Evolutionary conservation across 768 basidiomycete species (phyloP), one percentile per base, ranked within the genome.

Genomic region (Albatrellus ellisii): DNA sequence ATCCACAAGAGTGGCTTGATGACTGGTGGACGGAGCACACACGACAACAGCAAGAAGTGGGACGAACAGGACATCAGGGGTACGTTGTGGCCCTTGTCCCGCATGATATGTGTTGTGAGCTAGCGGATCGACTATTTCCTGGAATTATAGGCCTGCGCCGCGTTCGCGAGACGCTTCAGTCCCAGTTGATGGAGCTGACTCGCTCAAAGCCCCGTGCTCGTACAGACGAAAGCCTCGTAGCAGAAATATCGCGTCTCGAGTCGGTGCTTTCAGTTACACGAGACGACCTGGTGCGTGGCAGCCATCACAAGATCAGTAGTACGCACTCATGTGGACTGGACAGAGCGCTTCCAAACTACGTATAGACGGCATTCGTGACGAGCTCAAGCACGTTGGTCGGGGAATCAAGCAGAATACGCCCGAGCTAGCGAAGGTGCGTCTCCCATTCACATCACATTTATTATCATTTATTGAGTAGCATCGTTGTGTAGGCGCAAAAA

Each of bases 1-100:
- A 97, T 99, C 36, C 95, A 99, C 60, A 92, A 92, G 65, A 91
- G 88, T 50, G 95, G 95, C 46, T 64, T 94, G 36, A 98, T 99
- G 56, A 99, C 95, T 26, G 95, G 95, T 63, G 95, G 95, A 21
- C 69, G 77, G 36, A 87, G 88, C 52, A 72, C 80, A 0, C 79
- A 81, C 47, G 70, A 67, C 35, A 77, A 60, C n/a, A 72, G 70
- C 29, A 85, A 86, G 63, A 90, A 88, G 56, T 97, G 90, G 82
- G 88, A 94, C 45, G 94, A 98, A 57, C 84, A 83, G 52, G 91
- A 95, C 51, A 73, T 97, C 3, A 79, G 88, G 60, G 84, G 90
- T 87, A 48, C 32, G 61, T 52, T 28, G 33, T n/a, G 25, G 17
- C 34, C 26, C 44, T 35, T 28, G 44, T 32, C 34, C 14, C n/a